A percentile compares a stretch with the other conserved stretches of the same genome.
phyloP scores from a whole-genome alignment of 202 grass and related monocot species.

The Carex sylvatica region DNA sequence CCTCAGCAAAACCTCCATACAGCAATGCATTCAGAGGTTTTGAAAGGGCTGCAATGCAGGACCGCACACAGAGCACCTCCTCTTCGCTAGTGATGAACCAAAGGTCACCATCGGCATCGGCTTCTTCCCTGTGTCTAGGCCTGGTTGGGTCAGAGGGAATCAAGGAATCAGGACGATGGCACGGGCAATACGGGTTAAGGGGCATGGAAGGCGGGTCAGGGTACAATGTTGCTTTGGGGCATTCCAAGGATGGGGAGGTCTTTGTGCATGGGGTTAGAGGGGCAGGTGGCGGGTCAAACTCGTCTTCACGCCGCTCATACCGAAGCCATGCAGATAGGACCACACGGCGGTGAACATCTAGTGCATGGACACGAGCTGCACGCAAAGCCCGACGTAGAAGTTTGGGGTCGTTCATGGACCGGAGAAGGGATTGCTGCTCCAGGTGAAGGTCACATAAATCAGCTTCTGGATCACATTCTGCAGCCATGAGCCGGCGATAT shows the following conservation, averaged over 20 bases:
- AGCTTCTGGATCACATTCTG: slow-evolving; percentile 6
- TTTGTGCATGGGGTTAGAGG: slow-evolving; percentile 54
- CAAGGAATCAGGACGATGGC: slow-evolving; percentile 36
- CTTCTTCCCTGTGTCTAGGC: slow-evolving; percentile 30
- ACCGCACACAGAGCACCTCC: slow-evolving; percentile 75
- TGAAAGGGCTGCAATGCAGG: slow-evolving; percentile 68
- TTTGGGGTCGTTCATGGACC: slow-evolving; percentile 46
- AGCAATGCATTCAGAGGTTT: slow-evolving; percentile 81
- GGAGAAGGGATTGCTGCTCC: slow-evolving; percentile 78
- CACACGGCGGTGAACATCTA: slow-evolving; percentile 61
- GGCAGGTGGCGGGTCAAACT: slow-evolving; percentile 53
- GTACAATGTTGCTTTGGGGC: slow-evolving; percentile 67
- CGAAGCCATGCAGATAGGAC: slow-evolving; percentile 92
- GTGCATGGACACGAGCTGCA: slow-evolving; percentile 59
- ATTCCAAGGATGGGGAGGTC: slow-evolving; percentile 79
- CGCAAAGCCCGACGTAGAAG: slow-evolving; percentile 67
- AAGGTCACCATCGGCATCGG: slow-evolving; percentile 47
- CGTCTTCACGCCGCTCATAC: slow-evolving; percentile 79
- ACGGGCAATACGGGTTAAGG: slow-evolving; percentile 49
- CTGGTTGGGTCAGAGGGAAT: slow-evolving; percentile 10
- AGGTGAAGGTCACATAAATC: slow-evolving; percentile 75
- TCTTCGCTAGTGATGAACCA: slow-evolving; percentile 89
- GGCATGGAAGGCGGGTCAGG: slow-evolving; percentile 18
- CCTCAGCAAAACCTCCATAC: slow-evolving; percentile 86
- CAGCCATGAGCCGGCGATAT: slow-evolving; percentile 39